Conservation (phyloP, 352 stramenopile species). For the Pythium aphanidermatum region DNA sequence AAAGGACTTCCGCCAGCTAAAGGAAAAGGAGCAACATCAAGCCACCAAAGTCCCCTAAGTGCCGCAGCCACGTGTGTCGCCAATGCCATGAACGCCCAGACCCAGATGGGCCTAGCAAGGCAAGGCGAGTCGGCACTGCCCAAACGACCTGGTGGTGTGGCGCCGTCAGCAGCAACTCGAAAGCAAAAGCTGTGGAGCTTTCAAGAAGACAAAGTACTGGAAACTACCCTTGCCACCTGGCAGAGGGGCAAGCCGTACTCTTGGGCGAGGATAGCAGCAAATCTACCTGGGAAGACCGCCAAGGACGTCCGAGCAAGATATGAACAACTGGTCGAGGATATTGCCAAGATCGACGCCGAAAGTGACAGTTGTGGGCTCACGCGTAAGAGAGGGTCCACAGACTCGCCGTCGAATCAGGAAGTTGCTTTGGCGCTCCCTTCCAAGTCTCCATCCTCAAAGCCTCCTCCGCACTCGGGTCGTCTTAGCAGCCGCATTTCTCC, state of each 20-base stretch:
- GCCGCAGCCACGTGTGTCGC: conserved; percentile 10
- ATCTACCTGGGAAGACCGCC: conserved; percentile 59
- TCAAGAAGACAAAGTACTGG: conserved; percentile 79
- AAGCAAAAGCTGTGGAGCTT: conserved; percentile 64
- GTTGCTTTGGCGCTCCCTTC: conserved; percentile 2
- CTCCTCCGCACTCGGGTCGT: conserved; percentile 8
- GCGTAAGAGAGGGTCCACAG: no score
- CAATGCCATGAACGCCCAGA: conserved; percentile 16
- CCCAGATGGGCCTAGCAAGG: not conserved
- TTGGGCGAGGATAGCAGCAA: conserved; percentile 70
- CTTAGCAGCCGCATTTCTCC: conserved; percentile 50
- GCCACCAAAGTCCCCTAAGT: conserved; percentile 7
- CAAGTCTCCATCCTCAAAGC: conserved; percentile 1
- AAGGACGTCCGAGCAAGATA: conserved; percentile 71
- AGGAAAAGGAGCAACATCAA: not conserved
- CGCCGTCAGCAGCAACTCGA: not conserved
- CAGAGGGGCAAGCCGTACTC: conserved; percentile 52
- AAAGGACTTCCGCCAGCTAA: no score
- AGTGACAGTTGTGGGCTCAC: no score
- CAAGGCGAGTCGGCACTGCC: not conserved
- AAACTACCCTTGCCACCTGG: conserved; percentile 63
- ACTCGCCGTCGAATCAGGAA: no score
- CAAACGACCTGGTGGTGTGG: not conserved
- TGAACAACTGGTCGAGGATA: conserved; percentile 70
- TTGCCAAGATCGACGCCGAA: conserved; percentile 69